Conservation (phyloP, 148 eudicot species). For the Rhododendron williamsianum region DNA sequence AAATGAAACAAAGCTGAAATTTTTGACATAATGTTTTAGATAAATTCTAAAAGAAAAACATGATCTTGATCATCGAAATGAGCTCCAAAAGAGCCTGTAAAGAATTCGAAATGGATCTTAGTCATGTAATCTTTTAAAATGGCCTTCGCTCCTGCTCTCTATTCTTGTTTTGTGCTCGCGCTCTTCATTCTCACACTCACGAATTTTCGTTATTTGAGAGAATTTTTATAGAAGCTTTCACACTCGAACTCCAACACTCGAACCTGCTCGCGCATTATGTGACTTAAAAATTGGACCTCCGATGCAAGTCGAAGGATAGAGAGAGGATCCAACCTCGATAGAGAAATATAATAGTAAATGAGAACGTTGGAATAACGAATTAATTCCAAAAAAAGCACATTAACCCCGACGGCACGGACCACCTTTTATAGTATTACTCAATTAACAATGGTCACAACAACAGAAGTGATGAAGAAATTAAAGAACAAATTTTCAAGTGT, state of each 20-base stretch:
- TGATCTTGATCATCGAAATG: neutral
- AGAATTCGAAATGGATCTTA: no score
- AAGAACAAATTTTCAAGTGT: neutral
- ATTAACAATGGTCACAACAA: neutral
- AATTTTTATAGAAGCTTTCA: no score
- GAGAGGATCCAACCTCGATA: neutral
- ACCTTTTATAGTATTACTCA: neutral
- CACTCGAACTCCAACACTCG: neutral
- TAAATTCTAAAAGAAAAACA: no score
- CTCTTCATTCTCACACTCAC: neutral
- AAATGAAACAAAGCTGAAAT: no score
- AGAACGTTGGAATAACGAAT: neutral
- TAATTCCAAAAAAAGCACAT: neutral
- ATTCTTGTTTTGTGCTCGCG: fast-evolving
- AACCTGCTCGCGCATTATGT: neutral
- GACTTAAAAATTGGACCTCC: neutral
- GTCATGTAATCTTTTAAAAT: no score
- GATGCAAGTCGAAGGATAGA: neutral
- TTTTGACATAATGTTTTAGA: no score
- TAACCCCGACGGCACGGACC: slow-evolving; percentile 5
- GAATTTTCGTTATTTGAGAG: neutral
- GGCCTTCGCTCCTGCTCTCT: fast-evolving
- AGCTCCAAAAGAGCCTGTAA: neutral
- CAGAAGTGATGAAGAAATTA: neutral
- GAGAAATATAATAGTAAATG: neutral